These are phyloP conservation scores for Dictyostelium discoideum DNA, from an alignment of 78 protist genomes.

Conservation along the genomic window DNA sequence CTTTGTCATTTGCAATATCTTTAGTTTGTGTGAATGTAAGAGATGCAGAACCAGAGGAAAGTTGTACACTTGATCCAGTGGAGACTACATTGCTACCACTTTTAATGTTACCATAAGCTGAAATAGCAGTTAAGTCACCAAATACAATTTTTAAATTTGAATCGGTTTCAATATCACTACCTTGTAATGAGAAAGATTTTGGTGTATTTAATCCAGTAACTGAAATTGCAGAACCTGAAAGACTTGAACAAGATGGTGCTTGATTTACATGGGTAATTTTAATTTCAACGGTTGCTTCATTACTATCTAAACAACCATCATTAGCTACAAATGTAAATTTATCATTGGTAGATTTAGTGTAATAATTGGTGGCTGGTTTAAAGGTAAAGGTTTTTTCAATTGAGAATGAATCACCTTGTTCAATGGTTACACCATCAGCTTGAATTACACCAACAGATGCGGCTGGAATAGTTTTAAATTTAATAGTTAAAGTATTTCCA, in stretches of 20 bases:
- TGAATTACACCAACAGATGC: not conserved
- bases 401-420: not conserved
- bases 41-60: not conserved
- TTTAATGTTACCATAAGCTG: not conserved
- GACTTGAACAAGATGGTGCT: slow-evolving; percentile 15
- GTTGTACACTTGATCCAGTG: not conserved
- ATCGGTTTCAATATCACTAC: slow-evolving; percentile 5
- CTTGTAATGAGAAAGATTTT: not conserved
- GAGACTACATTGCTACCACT: not conserved
- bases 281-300: not conserved
- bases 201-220: not conserved
- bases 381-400: not conserved
- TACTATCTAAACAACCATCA: slow-evolving; percentile 37
- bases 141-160: not conserved
- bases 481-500: slow-evolving; percentile 11
- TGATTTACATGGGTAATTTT: slow-evolving; percentile 7
- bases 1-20: not conserved
- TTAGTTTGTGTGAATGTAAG: not conserved
- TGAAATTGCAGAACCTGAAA: not conserved
- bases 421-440: not conserved
- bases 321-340: not conserved
- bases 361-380: not conserved
- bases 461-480: not conserved
- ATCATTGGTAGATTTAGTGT: not conserved
- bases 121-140: not conserved